Evolutionary conservation across 2,329 filamentous ascomycete species (phyloP).

Genomic region (Cladobotryum mycophilum): DNA sequence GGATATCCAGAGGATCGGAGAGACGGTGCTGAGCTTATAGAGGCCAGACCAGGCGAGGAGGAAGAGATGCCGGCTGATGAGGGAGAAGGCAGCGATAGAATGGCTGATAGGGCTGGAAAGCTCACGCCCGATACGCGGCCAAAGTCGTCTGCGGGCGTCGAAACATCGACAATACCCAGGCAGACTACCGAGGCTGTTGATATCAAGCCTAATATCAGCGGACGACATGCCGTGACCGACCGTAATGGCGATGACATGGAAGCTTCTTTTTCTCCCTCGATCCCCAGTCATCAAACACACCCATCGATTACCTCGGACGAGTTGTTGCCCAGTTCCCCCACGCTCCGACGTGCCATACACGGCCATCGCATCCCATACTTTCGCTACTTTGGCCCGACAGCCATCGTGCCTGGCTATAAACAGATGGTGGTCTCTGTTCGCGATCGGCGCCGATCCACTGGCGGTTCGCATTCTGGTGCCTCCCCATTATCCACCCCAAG

Average conservation of each 20-base stretch:
- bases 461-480: slow-evolving; percentile 49
- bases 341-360: slow-evolving; percentile 41
- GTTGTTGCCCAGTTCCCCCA: slow-evolving; percentile 31
- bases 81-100: background rate
- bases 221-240: slow-evolving; percentile 17
- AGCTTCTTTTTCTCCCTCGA: slow-evolving; percentile 9
- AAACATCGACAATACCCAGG: background rate
- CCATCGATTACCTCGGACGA: slow-evolving; percentile 17
- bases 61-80: slow-evolving; percentile 12
- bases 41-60: slow-evolving; percentile 16
- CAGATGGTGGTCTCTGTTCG: slow-evolving; percentile 81
- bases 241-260: slow-evolving; percentile 20
- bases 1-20: slow-evolving; percentile 57
- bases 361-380: slow-evolving; percentile 77
- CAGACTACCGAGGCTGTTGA: background rate
- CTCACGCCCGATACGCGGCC: background rate
- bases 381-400: slow-evolving; percentile 83
- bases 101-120: background rate
- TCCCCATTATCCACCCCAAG: slow-evolving; percentile 41
- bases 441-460: slow-evolving; percentile 55
- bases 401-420: slow-evolving; percentile 86
- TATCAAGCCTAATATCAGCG: slow-evolving; percentile 2
- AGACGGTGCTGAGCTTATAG: slow-evolving; percentile 25
- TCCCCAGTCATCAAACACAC: slow-evolving; percentile 10
- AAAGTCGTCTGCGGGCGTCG: slow-evolving; percentile 1